Evolutionary conservation across 1,139 yeast genomes (phyloP), one percentile per base, ranked within the genome.

Genomic region (Taphrina communis): DNA sequence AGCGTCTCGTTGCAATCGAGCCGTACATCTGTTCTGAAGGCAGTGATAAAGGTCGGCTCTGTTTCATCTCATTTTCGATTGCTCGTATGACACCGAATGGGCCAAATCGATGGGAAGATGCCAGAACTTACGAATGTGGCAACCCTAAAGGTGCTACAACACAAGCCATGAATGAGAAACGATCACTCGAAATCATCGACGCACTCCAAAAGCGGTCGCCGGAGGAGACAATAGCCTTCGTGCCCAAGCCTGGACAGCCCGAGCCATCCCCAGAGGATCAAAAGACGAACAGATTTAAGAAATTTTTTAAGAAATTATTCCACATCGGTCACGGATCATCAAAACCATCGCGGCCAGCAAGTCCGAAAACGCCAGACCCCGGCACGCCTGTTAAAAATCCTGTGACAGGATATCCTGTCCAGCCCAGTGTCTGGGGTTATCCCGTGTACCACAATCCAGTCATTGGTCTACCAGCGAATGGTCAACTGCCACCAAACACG

Each of bases 71-170:
- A 44, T 44, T 44, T 17, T 7, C 19, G 2, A 44, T 44, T 44
- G 48, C 48, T 7, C 48, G 48, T 14, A 25, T 25, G 31, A 25
- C 31, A 2, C 31, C 31, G 31, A 25, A 25, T 25, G 31, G 31
- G 4, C 31, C 31, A 25, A 25, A 25, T 25, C 31, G 48, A n/a
- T 44, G 48, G 48, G 48, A 44, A 6, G 48, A 44, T n/a, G 19
- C 21, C 6, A 44, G 48, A 44, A 44, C 48, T 44, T 44, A 44
- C 9, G 48, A 44, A n/a, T 44, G 48, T n/a, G 48, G 48, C n/a
- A 44, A 44, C 6, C 48, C 48, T 7, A 44, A 7, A 7, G 48
- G 48, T 14, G 48, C 48, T n/a, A 44, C 8, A n/a, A n/a, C 19
- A 7, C 19, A n/a, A 17, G 19, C 19, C 48, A n/a, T 12, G 48